phyloP scores from a whole-genome alignment of 192 early-diverging fungal species.

The Backusella westeae region DNA sequence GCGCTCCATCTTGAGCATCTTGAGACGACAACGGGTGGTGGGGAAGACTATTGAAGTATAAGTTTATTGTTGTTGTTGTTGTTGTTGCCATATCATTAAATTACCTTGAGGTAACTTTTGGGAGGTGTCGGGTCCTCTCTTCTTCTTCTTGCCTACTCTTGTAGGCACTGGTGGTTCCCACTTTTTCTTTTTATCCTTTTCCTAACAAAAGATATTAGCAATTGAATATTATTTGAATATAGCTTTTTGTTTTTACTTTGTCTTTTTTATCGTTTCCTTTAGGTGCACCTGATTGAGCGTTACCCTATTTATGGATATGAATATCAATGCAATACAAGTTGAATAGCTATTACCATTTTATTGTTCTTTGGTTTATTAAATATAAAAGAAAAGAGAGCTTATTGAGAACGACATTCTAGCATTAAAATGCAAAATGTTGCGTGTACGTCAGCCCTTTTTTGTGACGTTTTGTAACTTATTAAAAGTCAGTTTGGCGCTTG shows the following conservation, averaged over 20 bases:
- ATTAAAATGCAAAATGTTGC: neutral
- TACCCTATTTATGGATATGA: constrained; percentile 55
- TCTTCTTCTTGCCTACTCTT: constrained; percentile 99
- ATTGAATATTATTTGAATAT: neutral
- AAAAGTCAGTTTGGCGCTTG: neutral
- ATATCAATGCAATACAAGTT: no score
- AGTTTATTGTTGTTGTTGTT: neutral
- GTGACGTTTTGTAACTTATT: neutral
- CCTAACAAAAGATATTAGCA: constrained; percentile 21
- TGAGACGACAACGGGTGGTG: constrained; percentile 94
- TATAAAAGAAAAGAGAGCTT: neutral
- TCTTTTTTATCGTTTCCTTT: constrained; percentile 64
- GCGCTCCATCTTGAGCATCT: constrained; percentile 95
- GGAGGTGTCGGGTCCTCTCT: constrained; percentile 86
- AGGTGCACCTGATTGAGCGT: constrained; percentile 78
- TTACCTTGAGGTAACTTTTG: constrained; percentile 90
- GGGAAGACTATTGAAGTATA: constrained; percentile 76
- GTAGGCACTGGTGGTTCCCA: constrained; percentile 99
- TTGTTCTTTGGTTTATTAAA: neutral
- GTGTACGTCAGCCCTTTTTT: neutral
- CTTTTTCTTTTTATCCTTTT: constrained; percentile 84
- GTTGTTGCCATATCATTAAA: neutral
- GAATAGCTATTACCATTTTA: neutral
- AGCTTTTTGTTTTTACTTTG: constrained; percentile 28
- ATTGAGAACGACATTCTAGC: neutral